Base-by-base conservation (phyloP, 2,329 filamentous ascomycete species). In the Colletotrichum paranaense region DNA sequence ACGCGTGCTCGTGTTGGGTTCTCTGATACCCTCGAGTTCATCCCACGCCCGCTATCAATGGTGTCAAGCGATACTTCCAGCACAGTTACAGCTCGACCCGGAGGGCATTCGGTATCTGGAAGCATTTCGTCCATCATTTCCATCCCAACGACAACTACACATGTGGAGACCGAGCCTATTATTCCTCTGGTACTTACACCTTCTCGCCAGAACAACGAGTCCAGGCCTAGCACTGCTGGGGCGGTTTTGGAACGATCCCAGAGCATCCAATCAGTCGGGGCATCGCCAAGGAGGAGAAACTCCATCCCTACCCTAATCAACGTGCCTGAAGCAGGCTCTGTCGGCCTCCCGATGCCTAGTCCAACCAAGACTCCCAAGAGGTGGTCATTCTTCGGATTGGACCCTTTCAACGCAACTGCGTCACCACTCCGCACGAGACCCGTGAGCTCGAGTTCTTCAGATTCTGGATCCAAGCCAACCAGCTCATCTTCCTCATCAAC, bases 21-120 rank as follows among this genome's bases (percentile, higher is more conserved):
- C 79, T 95, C 94, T 1, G 95, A 97, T 75, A 93, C 91, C 12
- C 87, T 97, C 32, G 94, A 97, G 81, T 95, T 93, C 75, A 95
- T 95, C 77, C 93, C 93, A 5, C 90, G 94, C 12, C 95, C 95
- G 0, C 84, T 97, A 22, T 98, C 95, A 2, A 86, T 95, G 24
- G 91, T 97, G 16, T 97, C 95, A 1, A 95, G 92, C 24, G 95
- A 97, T 80, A 95, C 94, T 0, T 92, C 94, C 58, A 95, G 92
- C 79, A 97, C 93, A 3, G 85, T 91, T 67, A 95, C 94, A 0
- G 88, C 92, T 22, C 89, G 91, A 30, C 88, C 88, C 4, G 90
- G 74, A 12, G 72, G 91, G 5, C 94, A 96, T 80, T 94, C 92
- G 1, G 88, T 94, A 42, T 93, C 93, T 30, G 93, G 92, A 70